Conservation (phyloP, 768 basidiomycete species). For the Psilocybe sp. region DNA sequence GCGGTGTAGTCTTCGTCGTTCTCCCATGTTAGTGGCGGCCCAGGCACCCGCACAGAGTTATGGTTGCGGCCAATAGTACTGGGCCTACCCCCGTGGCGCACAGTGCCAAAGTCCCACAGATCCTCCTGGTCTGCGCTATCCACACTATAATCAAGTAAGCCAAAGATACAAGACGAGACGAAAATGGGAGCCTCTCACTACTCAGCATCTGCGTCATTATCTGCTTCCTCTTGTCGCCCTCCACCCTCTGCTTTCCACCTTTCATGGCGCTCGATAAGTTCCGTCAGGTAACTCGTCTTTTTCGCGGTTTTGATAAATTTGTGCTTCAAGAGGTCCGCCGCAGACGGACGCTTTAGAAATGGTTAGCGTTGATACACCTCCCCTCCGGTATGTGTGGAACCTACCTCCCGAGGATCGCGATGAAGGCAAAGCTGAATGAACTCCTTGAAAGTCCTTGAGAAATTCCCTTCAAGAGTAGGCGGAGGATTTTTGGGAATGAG, state of each 20-base stretch:
- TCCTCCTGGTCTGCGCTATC: conserved; percentile 68
- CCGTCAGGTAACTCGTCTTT: conserved; percentile 91
- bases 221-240: conserved; percentile 69
- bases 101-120: conserved; percentile 97
- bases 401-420: conserved; percentile 87
- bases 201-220: conserved; percentile 58
- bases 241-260: conserved; percentile 92
- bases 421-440: conserved; percentile 93
- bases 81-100: conserved; percentile 65
- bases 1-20: conserved; percentile 59
- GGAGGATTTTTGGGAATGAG: conserved; percentile 98
- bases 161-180: not conserved
- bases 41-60: conserved; percentile 55
- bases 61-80: conserved; percentile 67
- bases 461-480: conserved; percentile 84
- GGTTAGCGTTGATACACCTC: not conserved
- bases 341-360: conserved; percentile 76
- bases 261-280: conserved; percentile 92
- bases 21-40: conserved; percentile 78
- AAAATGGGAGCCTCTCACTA: conserved; percentile 41
- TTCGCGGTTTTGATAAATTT: conserved; percentile 95
- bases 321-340: conserved; percentile 93
- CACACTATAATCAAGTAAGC: conserved; percentile 33
- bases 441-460: conserved; percentile 91
- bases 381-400: conserved; percentile 16